Evolutionary conservation across 1,139 yeast genomes (phyloP), one percentile per base, ranked within the genome.

Genomic region (Komagataea norvegica): DNA sequence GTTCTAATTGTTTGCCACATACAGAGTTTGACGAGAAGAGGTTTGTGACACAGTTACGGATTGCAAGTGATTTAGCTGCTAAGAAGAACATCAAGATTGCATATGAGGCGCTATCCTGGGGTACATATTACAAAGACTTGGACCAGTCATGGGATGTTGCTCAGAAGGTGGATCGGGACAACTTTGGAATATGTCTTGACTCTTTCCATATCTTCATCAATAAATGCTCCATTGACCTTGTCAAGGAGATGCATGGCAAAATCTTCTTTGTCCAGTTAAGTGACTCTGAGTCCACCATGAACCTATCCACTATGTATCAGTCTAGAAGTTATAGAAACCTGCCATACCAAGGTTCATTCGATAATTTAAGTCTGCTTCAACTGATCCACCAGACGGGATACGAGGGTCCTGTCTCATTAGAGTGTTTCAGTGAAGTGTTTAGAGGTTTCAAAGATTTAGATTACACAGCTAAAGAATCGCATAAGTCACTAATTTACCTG

Each of bases 21-120:
- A 10, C 15, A 6, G 32, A 30, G n/a, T 27, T 33, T 17, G 13
- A 28, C 5, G 31, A 34, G n/a, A 25, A 24, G 2, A 9, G 14
- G 17, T 30, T 27, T 13, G 22, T 36, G 6, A 24, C 17, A 2
- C 42, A 39, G 10, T 30, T 39, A 14, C 15, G 25, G 16, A 17
- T 22, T 4, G 40, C 40, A 6, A 8, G 30, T 16, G 31, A 33
- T 8, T 8, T 36, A 22, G 42, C 42, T 4, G 17, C 9, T 6
- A 11, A 21, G 17, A 16, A 24, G 6, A 31, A 20, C 10, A 27
- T 30, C 7, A 39, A 13, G 23, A 33, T 39, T 11, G 40, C 40
- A 14, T 39, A 29, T 24, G 42, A 39, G 16, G 25, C 40, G 11
- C 11, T 39, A 8, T 36, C 42, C 10, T 39, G 42, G 42, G 42